phyloP scores from a whole-genome alignment of 768 basidiomycete genomes.

The Mrakia frigida region DNA sequence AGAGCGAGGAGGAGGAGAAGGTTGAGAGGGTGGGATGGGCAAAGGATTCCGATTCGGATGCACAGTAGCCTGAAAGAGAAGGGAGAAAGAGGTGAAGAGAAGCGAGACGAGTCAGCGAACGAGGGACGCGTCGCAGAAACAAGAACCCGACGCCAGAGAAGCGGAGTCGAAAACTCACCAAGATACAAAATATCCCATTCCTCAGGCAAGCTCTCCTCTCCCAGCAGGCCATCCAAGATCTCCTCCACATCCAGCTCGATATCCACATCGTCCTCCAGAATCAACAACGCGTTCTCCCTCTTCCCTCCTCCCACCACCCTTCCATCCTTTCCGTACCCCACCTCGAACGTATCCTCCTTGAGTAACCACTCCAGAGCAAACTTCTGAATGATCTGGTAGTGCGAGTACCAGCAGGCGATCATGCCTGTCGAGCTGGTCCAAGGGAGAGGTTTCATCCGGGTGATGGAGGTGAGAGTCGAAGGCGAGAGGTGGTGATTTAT shows the following conservation, averaged over 20 bases:
- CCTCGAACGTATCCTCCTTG: not conserved
- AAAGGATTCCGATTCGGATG: not conserved
- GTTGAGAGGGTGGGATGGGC: not conserved
- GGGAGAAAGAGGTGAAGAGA: not conserved
- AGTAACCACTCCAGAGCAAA: not conserved
- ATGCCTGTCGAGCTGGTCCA: not conserved
- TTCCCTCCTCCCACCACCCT: not conserved
- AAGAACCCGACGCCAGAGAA: not conserved
- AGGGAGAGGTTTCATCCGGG: constrained; percentile 3
- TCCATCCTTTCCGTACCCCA: not conserved
- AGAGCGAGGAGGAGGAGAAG: not conserved
- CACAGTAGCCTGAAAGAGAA: constrained; percentile 9
- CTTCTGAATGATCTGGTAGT: constrained; percentile 4
- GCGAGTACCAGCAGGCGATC: constrained; percentile 18
- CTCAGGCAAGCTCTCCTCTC: not conserved
- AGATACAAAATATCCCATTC: constrained; percentile 21
- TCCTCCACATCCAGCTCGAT: not conserved
- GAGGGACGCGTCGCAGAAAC: not conserved
- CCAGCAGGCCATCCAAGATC: constrained; percentile 3
- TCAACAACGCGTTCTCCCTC: constrained; percentile 12
- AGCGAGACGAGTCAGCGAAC: not conserved
- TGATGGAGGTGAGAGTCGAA: not conserved
- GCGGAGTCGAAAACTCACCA: not conserved
- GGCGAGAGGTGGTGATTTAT: not conserved
- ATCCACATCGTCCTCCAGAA: constrained; percentile 19